Evolutionary conservation across 75 land plant species (phyloP), one percentile per base, ranked within the genome.

Genomic region (Larix kaempferi): DNA sequence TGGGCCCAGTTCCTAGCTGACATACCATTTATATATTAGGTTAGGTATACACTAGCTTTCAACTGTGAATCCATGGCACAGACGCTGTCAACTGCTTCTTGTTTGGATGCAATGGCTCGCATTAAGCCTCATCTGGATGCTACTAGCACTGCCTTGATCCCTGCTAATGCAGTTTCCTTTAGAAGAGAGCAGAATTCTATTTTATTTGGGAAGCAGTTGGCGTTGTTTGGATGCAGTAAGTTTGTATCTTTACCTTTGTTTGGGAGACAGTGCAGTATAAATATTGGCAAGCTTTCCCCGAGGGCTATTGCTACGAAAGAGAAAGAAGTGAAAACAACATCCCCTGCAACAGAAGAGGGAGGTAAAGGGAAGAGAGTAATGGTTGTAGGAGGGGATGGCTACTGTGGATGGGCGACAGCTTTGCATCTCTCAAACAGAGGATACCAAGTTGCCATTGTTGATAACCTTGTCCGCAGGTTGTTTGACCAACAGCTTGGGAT

Each of bases 331-430:
- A 35, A 75, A 8, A 62, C 82, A 8, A 58, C 61, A 17, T 12
- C 59, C 29, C 16, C 39, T 15, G 29, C 56, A 3, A 57, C n/a
- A 12, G 58, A 74, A 41, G 58, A 21, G 27, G 26, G 67, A 64
- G 41, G 78, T 27, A 56, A 64, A 27, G 73, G 59, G 3, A 88
- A 88, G 78, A 87, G 88, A 78, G 98, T 95, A 52, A 94, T 97
- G 99, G 83, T 97, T 15, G 89, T 97, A 57, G 99, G 99, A 57
- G 99, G 99, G 33, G 99, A 97, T 84, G 99, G 99, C 12, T 97
- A 92, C 77, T 97, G 99, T 84, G 99, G 99, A 11, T 97, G 99
- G 99, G 99, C 99, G 35, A 97, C 98, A 56, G 98, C 99, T 14
- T 91, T 97, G 59, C 99, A 94, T 74, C 93, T 97, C 25, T 94